A percentile compares a stretch with the other conserved stretches of the same genome.
These are phyloP conservation scores for Ophiocytium majus DNA, from an alignment of 352 stramenopile species.

Conservation along the genomic window DNA sequence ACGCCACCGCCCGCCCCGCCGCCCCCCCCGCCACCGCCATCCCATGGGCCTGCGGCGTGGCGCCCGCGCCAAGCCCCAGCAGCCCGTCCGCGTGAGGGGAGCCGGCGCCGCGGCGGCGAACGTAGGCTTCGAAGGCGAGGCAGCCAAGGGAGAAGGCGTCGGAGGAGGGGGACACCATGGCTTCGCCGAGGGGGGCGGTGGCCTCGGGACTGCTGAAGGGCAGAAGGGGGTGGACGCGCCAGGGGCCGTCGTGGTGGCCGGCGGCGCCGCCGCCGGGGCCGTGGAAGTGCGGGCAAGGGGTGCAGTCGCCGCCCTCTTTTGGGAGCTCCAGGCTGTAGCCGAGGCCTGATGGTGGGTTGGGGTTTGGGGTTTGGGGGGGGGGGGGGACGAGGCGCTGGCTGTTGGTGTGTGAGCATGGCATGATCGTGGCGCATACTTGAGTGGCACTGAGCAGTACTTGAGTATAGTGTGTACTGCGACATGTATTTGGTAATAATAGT, in stretches of 20 bases:
- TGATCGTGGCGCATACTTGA: no score
- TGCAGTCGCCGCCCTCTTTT: slow-evolving; percentile 24
- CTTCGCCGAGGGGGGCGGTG: slow-evolving; percentile 38
- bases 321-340: slow-evolving; percentile 50
- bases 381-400: neutral
- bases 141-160: slow-evolving; percentile 49
- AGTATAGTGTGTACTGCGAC: no score
- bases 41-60: slow-evolving; percentile 39
- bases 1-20: slow-evolving; percentile 30
- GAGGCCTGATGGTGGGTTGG: neutral
- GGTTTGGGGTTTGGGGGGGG: neutral
- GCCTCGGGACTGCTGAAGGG: slow-evolving; percentile 47
- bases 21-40: slow-evolving; percentile 38
- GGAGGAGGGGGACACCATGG: slow-evolving; percentile 34
- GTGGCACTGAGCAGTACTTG: no score
- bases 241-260: slow-evolving; percentile 34
- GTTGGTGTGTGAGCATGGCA: no score
- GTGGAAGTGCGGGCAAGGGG: slow-evolving; percentile 51
- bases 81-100: neutral
- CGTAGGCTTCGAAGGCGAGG: slow-evolving; percentile 23
- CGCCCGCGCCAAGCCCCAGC: slow-evolving; percentile 22
- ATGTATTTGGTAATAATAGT: no score
- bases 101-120: neutral
- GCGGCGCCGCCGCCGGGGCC: slow-evolving; percentile 27
- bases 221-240: slow-evolving; percentile 50